These are phyloP conservation scores for Achaetomiella virescens DNA, from an alignment of 495 filamentous ascomycete genomes.

Conservation along the genomic window DNA sequence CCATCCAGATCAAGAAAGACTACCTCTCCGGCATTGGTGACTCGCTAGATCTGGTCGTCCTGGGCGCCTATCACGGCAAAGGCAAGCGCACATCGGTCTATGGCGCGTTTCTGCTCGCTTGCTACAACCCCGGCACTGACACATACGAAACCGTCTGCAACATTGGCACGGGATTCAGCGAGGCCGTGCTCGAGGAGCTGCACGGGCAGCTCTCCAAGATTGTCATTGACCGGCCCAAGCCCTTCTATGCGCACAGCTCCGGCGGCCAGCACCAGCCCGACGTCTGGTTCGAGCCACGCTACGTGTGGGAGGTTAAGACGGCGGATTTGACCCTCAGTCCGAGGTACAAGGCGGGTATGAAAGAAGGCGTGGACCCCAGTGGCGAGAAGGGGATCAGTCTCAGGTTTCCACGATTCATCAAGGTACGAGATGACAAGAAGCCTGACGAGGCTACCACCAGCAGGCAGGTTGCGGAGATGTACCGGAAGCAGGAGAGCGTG, in stretches of 20 bases:
- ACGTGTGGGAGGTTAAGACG: conserved; percentile 97
- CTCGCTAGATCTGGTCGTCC: conserved; percentile 91
- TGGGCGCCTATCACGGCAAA: conserved; percentile 89
- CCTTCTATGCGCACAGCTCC: conserved; percentile 81
- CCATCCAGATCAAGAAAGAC: conserved; percentile 80
- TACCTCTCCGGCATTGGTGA: conserved; percentile 91
- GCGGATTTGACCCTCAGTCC: conserved; percentile 91
- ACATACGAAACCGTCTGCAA: conserved; percentile 95
- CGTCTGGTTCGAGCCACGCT: conserved; percentile 92
- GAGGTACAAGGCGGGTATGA: conserved; percentile 74
- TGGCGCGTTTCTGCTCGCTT: conserved; percentile 89
- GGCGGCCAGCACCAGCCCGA: conserved; percentile 90
- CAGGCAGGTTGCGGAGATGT: conserved; percentile 90
- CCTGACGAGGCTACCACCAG: conserved; percentile 81
- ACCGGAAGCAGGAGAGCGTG: conserved; percentile 86
- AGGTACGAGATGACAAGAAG: conserved; percentile 87
- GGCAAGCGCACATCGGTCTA: conserved; percentile 94
- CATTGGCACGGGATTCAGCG: conserved; percentile 94
- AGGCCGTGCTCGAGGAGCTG: conserved; percentile 75
- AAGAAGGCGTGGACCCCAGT: conserved; percentile 57
- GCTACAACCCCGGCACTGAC: conserved; percentile 74
- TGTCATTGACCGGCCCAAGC: conserved; percentile 83
- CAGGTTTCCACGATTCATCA: conserved; percentile 88
- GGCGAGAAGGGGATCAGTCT: conserved; percentile 81
- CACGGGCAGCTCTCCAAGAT: conserved; percentile 63